Conservation (phyloP, 2,329 filamentous ascomycete genomes). For the Zopfia rhizophila region DNA sequence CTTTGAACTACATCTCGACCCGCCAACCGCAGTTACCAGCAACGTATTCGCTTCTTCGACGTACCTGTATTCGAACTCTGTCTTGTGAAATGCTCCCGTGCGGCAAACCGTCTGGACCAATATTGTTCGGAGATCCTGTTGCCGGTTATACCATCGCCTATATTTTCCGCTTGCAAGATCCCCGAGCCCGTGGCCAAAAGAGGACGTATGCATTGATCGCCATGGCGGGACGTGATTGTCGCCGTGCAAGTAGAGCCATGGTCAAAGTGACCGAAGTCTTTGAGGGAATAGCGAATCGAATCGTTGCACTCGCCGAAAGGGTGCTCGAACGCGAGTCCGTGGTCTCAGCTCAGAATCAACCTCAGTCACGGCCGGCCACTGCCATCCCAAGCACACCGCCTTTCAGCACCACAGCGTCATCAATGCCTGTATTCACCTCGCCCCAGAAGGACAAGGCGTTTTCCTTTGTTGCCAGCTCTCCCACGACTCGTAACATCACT, state of each 20-base stretch:
- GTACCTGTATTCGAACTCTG: conserved; percentile 67
- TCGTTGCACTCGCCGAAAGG: conserved; percentile 56
- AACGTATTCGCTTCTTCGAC: conserved; percentile 65
- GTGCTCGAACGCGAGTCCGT: conserved; percentile 50
- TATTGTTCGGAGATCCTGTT: conserved; percentile 66
- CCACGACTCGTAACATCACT: conserved; percentile 58
- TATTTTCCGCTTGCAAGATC: conserved; percentile 68
- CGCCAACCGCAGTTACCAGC: conserved; percentile 64
- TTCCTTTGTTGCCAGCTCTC: conserved; percentile 42
- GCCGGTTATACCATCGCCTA: conserved; percentile 69
- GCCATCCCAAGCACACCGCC: conserved; percentile 43
- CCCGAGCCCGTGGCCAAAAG: conserved; percentile 65
- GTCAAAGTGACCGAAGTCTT: conserved; percentile 58
- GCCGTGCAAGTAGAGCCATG: conserved; percentile 56
- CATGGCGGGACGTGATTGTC: conserved; percentile 66
- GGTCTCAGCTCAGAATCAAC: conserved; percentile 27
- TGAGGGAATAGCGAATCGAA: conserved; percentile 63
- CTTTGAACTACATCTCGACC: conserved; percentile 67
- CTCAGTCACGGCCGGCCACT: conserved; percentile 37
- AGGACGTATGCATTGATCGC: conserved; percentile 68
- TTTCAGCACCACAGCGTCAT: conserved; percentile 42
- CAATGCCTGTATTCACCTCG: conserved; percentile 38
- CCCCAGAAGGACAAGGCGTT: conserved; percentile 40
- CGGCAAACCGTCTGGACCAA: conserved; percentile 66
- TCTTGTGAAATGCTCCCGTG: conserved; percentile 67